Base-by-base conservation (phyloP, 441 rosid species). In the Rhodomyrtus psidioides region DNA sequence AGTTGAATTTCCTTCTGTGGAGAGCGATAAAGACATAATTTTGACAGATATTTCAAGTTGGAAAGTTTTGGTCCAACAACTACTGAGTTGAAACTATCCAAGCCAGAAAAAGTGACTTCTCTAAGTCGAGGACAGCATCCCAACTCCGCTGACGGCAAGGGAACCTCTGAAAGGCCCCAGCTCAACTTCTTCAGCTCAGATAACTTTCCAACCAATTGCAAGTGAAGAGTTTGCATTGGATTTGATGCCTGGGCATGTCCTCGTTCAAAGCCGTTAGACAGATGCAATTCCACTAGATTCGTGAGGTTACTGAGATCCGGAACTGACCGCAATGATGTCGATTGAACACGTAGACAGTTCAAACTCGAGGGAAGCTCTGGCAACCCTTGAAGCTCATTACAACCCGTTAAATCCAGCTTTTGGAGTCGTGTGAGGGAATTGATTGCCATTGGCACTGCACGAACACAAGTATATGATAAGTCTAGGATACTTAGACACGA, bases 381-480 rank as follows among this genome's bases (percentile, higher is more conserved):
- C 74, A 28, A 0, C 12, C 28, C 74, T 60, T 16, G 42, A 15
- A 28, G 1, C 23, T 60, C 12, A 15, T 15, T 0, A 15, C 42
- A 60, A 1, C 0, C 0, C 0, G 0, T 16, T 7, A 28, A 0
- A 60, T 28, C 0, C 6, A 28, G 1, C 6, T 28, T 0, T 60
- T 60, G 74, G 10, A 60, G 74, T 7, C 0, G 23, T 6, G 1
- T 60, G 39, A 60, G 12, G 1, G 65, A 59, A 14, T 27, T 6
- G 0, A n/a, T 14, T 59, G 5, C 0, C 8, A 1, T 5, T 0
- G 30, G 30, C 1, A 12, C 19, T 59, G 9, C 70, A 14, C 19
- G 1, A 27, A 59, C 21, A 14, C 5, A 0, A 1, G 0, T 59
- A 0, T 3, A 0, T 0, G 70, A 27, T 15, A 27, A 3, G 21